These are phyloP conservation scores for Aquilaria yunnanensis DNA, from an alignment of 345 rosid genomes.

Conservation along the genomic window DNA sequence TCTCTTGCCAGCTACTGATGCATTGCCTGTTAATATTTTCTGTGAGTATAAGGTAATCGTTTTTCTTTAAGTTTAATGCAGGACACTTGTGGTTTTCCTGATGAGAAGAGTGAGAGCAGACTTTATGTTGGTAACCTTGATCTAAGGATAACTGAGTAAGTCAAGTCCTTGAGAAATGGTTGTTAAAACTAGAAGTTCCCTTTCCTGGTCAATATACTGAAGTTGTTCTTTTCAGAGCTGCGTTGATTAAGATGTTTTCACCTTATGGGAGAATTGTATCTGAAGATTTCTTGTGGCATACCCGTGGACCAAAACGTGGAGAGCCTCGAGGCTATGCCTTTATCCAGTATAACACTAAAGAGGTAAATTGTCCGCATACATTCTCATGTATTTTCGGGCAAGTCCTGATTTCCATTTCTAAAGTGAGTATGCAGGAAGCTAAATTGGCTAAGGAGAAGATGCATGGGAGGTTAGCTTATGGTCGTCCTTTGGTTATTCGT, in stretches of 20 bases:
- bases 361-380: slow-evolving; percentile 49
- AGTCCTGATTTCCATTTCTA: slow-evolving; percentile 54
- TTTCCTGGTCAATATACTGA: neutral
- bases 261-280: slow-evolving; percentile 80
- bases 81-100: slow-evolving; percentile 43
- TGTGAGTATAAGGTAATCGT: no score
- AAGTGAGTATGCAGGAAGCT: slow-evolving; percentile 99
- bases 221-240: slow-evolving; percentile 42
- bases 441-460: slow-evolving; percentile 86
- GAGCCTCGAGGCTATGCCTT: slow-evolving; percentile 89
- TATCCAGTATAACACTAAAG: slow-evolving; percentile 66
- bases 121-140: slow-evolving; percentile 83
- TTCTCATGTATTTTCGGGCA: slow-evolving; percentile 14
- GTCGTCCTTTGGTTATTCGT: slow-evolving; percentile 79
- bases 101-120: slow-evolving; percentile 67
- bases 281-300: slow-evolving; percentile 92
- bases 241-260: slow-evolving; percentile 85
- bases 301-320: slow-evolving; percentile 88
- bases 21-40: no score
- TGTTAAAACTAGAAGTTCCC: neutral
- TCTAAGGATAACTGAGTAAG: slow-evolving; percentile 86
- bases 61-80: slow-evolving; percentile 21
- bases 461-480: slow-evolving; percentile 90
- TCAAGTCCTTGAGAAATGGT: slow-evolving; percentile 3
- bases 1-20: no score